A percentile compares a stretch with the other conserved stretches of the same genome.
Evolutionary conservation across 495 filamentous ascomycete genomes (phyloP).

Genomic region (Amniculicola lignicola): DNA sequence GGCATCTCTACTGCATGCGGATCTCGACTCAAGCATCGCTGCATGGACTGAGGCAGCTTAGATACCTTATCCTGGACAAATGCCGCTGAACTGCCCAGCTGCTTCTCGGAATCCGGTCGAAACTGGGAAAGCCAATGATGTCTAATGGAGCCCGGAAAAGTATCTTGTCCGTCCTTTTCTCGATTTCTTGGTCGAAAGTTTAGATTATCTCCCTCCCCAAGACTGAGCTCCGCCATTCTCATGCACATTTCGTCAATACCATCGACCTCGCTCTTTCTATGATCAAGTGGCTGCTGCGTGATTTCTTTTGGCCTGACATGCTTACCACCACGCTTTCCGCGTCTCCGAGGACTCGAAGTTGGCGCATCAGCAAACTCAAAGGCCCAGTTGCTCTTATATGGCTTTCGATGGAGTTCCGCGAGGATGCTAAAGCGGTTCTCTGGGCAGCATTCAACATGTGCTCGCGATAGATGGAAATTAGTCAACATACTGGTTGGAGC

Average conservation of each 20-base stretch:
- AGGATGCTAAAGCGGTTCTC: conserved; percentile 31
- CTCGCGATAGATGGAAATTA: background rate
- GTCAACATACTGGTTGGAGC: conserved; percentile 10
- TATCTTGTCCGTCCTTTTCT: too few relatives aligned
- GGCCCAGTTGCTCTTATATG: conserved; percentile 20
- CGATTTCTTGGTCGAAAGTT: too few relatives aligned
- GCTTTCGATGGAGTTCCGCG: conserved; percentile 13
- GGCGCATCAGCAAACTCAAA: conserved; percentile 24
- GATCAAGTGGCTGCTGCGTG: background rate
- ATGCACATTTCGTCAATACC: conserved; percentile 6
- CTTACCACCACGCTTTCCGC: conserved; percentile 24
- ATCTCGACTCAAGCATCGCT: conserved; percentile 6
- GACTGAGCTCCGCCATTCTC: background rate
- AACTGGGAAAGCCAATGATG: conserved; percentile 17
- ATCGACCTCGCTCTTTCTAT: background rate
- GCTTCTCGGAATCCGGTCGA: conserved; percentile 4
- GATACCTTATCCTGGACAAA: background rate
- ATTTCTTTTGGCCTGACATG: background rate
- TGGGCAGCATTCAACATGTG: conserved; percentile 4
- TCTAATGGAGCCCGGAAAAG: too few relatives aligned
- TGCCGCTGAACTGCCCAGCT: too few relatives aligned
- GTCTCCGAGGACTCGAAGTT: conserved; percentile 12
- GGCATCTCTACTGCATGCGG: conserved; percentile 6
- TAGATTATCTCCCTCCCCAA: background rate
- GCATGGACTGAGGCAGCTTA: background rate